phyloP scores from a whole-genome alignment of 2,329 filamentous ascomycete genomes.

The Fusarium sp. region DNA sequence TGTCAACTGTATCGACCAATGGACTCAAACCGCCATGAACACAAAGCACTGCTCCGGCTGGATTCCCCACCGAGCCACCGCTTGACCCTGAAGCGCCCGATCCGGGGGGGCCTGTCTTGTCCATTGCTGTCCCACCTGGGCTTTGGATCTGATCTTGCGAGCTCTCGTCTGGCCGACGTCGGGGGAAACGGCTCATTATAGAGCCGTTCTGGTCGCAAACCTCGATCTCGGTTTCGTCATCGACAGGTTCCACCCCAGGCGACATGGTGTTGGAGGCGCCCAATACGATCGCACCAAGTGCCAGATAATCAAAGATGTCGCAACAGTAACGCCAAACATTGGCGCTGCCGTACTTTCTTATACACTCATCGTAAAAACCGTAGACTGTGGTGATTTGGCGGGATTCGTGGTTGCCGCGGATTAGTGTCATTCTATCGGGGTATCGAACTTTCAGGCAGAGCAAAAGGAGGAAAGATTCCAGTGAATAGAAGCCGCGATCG shows the following conservation, averaged over 20 bases:
- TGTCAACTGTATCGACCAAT: slow-evolving; percentile 91
- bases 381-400: slow-evolving; percentile 97
- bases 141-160: slow-evolving; percentile 42
- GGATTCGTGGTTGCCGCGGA: slow-evolving; percentile 95
- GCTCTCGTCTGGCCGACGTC: slow-evolving; percentile 51
- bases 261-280: slow-evolving; percentile 77
- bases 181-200: slow-evolving; percentile 76
- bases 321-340: slow-evolving; percentile 98
- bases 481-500: slow-evolving; percentile 96
- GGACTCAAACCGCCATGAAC: slow-evolving; percentile 95
- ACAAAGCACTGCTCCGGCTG: slow-evolving; percentile 86
- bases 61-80: slow-evolving; percentile 69
- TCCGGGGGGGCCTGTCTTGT: slow-evolving; percentile 75
- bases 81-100: slow-evolving; percentile 80
- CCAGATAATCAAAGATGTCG: slow-evolving; percentile 97
- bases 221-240: slow-evolving; percentile 88
- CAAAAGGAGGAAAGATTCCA: slow-evolving; percentile 95
- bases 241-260: slow-evolving; percentile 59
- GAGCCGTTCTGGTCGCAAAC: slow-evolving; percentile 86
- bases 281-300: slow-evolving; percentile 88
- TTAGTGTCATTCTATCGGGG: slow-evolving; percentile 95
- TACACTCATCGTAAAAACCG: slow-evolving; percentile 97
- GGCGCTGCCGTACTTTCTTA: slow-evolving; percentile 94
- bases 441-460: slow-evolving; percentile 97
- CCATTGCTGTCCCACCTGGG: slow-evolving; percentile 40